Evolutionary conservation across 768 basidiomycete species (phyloP), one percentile per base, ranked within the genome.

Genomic region (Pholiota conissans): DNA sequence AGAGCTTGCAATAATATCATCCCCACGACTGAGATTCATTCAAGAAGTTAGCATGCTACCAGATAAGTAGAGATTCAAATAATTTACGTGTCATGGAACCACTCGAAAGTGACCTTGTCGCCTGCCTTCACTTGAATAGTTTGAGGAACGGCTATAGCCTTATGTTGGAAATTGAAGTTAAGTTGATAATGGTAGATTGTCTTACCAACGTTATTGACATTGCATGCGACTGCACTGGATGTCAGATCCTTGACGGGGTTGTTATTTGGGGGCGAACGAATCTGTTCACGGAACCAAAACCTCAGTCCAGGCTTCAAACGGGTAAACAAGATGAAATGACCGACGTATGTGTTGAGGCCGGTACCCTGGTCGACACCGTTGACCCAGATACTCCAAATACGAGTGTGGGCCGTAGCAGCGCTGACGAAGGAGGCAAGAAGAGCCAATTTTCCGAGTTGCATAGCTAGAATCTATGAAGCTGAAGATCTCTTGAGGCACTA

Each of bases 381-480:
- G 48, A 75, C 68, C 73, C 72, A 74, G 32, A 72, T 69, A 46
- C 73, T 66, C 61, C 68, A 75, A n/a, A 75, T 68, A 4, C 70
- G 72, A 29, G 68, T 64, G 49, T 75, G 74, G 10, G 74, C 74
- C 32, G 63, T 37, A 9, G 61, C 58, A 26, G 62, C 63, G 13
- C 64, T 56, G 30, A 68, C 51, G 22, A 68, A 58, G 13, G 70
- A 67, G 10, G 65, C 60, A 20, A 69, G 35, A n/a, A 64, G 52
- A 24, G 65, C 45, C 28, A 69, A 55, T 45, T 62, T 49, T 9
- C 46, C 39, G 39, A 70, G 49, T 32, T 69, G 67, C 71, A 72
- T 72, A n/a, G 29, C 34, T 22, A 46, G 9, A 42, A 20, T 1
- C 26, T 29, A 27, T 18, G n/a, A 18, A 40, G 7, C 13, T 34